These are phyloP conservation scores for Dryas integrifolia DNA, from an alignment of 331 rosid genomes.

Conservation along the genomic window DNA sequence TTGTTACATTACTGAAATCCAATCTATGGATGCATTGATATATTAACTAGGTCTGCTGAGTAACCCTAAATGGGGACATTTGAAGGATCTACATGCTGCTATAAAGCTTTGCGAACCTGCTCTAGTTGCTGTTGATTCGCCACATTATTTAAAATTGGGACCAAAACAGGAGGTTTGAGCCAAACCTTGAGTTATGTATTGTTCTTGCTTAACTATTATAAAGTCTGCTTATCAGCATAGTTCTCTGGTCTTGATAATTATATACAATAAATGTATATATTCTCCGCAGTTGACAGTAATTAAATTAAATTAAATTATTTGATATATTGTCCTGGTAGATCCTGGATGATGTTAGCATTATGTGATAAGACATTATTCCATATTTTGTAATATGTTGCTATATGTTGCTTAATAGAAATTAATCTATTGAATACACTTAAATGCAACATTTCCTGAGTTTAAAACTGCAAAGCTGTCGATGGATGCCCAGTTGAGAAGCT, in stretches of 20 bases:
- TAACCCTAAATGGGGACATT: constrained; percentile 98
- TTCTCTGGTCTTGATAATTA: not conserved
- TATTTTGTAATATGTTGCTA: too few species aligned
- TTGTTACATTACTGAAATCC: not conserved
- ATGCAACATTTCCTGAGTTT: too few species aligned
- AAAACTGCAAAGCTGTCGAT: too few species aligned
- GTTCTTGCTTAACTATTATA: not conserved
- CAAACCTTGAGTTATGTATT: constrained; percentile 9
- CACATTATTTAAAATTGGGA: constrained; percentile 76
- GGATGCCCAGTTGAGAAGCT: too few species aligned
- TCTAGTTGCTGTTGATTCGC: constrained; percentile 70
- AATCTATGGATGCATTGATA: not conserved
- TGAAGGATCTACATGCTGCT: constrained; percentile 91
- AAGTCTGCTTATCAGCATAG: not conserved
- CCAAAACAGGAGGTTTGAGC: constrained; percentile 87
- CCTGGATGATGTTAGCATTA: too few species aligned
- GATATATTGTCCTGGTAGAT: too few species aligned
- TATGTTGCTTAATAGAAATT: too few species aligned
- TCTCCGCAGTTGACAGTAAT: not conserved
- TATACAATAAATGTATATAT: not conserved
- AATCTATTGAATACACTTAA: too few species aligned
- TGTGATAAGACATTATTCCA: too few species aligned
- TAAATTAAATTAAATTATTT: too few species aligned
- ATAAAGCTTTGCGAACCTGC: constrained; percentile 95
- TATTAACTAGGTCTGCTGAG: constrained; percentile 57